Conservation (phyloP, 2,329 filamentous ascomycete species). For the Lecanicillium sp. region DNA sequence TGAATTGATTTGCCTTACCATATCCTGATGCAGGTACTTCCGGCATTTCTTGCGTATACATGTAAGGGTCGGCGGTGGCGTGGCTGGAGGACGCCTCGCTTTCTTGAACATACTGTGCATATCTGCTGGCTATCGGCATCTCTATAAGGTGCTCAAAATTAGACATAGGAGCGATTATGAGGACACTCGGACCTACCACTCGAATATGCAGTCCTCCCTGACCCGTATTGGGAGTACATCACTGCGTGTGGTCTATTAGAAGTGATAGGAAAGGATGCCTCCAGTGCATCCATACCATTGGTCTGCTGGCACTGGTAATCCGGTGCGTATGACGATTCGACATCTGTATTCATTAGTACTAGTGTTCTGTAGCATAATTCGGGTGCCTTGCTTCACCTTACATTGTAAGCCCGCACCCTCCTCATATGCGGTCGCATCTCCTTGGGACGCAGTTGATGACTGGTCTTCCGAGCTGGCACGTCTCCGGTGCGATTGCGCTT, state of each 20-base stretch:
- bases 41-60: neutral
- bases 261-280: neutral
- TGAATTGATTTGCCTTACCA: no score
- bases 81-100: constrained; percentile 5
- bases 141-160: no score
- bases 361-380: neutral
- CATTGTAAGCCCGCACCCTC: neutral
- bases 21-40: neutral
- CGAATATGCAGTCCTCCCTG: neutral
- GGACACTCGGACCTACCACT: neutral
- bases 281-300: neutral
- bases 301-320: neutral
- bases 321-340: neutral
- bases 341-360: neutral
- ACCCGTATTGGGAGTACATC: neutral
- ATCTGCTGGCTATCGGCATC: neutral
- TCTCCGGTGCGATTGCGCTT: constrained; percentile 11
- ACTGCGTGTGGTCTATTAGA: neutral
- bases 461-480: constrained; percentile 6
- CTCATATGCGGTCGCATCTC: neutral
- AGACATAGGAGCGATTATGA: no score
- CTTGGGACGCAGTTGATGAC: neutral
- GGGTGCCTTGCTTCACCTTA: neutral
- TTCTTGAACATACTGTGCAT: neutral
- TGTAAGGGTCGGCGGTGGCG: neutral